These are phyloP conservation scores for Lactarius hengduanensis DNA, from an alignment of 768 basidiomycete genomes.

Conservation along the genomic window DNA sequence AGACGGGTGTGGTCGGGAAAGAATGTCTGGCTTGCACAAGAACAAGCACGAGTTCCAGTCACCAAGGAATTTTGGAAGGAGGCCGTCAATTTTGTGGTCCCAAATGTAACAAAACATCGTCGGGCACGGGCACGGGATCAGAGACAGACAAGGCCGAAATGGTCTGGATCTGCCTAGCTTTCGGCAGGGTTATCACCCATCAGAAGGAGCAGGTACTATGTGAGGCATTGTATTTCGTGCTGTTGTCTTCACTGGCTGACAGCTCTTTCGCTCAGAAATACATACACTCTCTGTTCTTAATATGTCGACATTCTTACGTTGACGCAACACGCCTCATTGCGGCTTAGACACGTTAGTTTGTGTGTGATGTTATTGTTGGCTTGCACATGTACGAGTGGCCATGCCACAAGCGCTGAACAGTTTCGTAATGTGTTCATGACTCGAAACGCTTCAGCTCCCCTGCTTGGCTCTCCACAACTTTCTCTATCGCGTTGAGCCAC, in stretches of 20 bases:
- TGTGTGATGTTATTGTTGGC: neutral
- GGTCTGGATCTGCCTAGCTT: neutral
- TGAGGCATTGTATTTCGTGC: constrained; percentile 5
- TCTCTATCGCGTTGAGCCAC: constrained; percentile 87
- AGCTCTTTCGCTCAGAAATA: neutral
- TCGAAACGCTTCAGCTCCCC: constrained; percentile 51
- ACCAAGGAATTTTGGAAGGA: constrained; percentile 48
- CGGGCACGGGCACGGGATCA: neutral
- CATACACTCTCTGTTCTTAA: constrained; percentile 5
- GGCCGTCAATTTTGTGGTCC: constrained; percentile 45
- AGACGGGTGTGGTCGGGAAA: constrained; percentile 69
- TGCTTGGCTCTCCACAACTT: constrained; percentile 60
- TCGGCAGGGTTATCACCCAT: neutral
- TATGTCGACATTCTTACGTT: constrained; percentile 1
- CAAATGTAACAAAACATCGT: constrained; percentile 1
- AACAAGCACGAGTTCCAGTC: constrained; percentile 37
- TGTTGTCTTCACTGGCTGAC: constrained; percentile 10
- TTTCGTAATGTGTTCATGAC: constrained; percentile 12
- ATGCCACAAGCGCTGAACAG: neutral
- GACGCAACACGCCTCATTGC: neutral
- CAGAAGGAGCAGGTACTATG: neutral
- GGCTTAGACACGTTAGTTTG: neutral
- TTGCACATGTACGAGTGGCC: neutral
- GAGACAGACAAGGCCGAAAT: neutral
- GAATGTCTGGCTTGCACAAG: constrained; percentile 51